These are phyloP conservation scores for Scopulariopsis brevicaulis DNA, from an alignment of 2,329 filamentous ascomycete genomes.

Conservation along the genomic window DNA sequence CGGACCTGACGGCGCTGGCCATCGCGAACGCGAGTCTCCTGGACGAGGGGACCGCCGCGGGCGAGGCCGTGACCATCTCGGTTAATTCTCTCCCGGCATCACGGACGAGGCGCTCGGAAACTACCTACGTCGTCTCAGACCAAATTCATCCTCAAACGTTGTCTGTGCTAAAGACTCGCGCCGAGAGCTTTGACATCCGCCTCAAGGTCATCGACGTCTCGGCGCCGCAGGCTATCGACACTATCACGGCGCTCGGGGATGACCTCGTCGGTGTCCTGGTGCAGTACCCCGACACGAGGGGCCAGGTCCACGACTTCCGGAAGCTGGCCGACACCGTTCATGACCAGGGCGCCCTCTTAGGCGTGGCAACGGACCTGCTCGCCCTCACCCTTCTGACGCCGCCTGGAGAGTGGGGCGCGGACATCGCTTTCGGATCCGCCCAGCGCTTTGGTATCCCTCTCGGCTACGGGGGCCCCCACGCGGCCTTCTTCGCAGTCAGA, in stretches of 20 bases:
- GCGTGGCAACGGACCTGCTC: slow-evolving; percentile 80
- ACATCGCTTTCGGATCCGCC: slow-evolving; percentile 87
- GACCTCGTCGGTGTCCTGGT: slow-evolving; percentile 81
- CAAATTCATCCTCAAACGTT: slow-evolving; percentile 78
- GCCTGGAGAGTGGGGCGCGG: slow-evolving; percentile 87
- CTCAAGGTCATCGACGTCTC: slow-evolving; percentile 65
- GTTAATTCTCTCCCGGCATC: slow-evolving; percentile 62
- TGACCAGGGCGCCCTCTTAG: slow-evolving; percentile 65
- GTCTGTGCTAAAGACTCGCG: slow-evolving; percentile 71
- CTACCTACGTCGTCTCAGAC: slow-evolving; percentile 75
- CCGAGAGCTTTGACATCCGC: slow-evolving; percentile 82
- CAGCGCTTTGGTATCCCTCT: slow-evolving; percentile 88
- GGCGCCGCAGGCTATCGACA: slow-evolving; percentile 44
- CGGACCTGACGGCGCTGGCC: slow-evolving; percentile 74
- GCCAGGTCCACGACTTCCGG: slow-evolving; percentile 66
- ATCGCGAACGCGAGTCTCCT: slow-evolving; percentile 86
- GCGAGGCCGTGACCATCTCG: slow-evolving; percentile 92
- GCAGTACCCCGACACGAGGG: slow-evolving; percentile 90
- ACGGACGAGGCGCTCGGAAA: slow-evolving; percentile 62
- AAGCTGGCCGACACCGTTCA: slow-evolving; percentile 67
- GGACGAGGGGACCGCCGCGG: slow-evolving; percentile 84
- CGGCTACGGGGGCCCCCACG: slow-evolving; percentile 89
- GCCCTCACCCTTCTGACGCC: slow-evolving; percentile 80
- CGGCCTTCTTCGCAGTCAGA: slow-evolving; percentile 86
- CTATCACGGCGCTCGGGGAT: slow-evolving; percentile 64